These are phyloP conservation scores for Aspergillus puulaauensis DNA, from an alignment of 2,329 filamentous ascomycete genomes.

Conservation along the genomic window DNA sequence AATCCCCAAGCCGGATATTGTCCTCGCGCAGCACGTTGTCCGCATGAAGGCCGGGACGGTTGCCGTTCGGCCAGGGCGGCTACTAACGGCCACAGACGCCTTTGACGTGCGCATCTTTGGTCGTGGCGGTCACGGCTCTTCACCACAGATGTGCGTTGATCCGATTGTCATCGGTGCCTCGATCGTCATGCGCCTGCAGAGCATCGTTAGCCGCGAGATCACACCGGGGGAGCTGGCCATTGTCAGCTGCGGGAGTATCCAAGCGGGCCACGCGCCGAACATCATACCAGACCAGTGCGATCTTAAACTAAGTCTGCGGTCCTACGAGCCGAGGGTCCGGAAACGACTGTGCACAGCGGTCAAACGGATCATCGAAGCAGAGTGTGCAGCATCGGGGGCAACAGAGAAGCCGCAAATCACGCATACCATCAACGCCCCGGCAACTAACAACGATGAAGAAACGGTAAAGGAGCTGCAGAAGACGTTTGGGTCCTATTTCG, in stretches of 20 bases:
- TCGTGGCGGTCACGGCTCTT: conserved; percentile 45
- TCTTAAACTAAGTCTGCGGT: conserved; percentile 45
- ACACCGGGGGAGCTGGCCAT: conserved; percentile 43
- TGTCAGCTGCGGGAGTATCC: conserved; percentile 46
- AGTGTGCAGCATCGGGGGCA: conserved; percentile 52
- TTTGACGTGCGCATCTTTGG: conserved; percentile 42
- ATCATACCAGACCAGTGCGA: conserved; percentile 46
- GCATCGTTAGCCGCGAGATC: conserved; percentile 41
- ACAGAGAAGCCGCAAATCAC: conserved; percentile 44
- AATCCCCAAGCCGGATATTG: conserved; percentile 57
- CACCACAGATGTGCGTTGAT: conserved; percentile 48
- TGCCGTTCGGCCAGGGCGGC: conserved; percentile 30
- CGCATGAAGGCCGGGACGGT: conserved; percentile 37
- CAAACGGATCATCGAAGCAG: conserved; percentile 50
- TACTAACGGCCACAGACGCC: conserved; percentile 38
- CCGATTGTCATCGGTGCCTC: conserved; percentile 47
- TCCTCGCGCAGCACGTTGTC: conserved; percentile 57
- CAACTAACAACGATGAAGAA: conserved; percentile 53
- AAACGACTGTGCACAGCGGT: conserved; percentile 39
- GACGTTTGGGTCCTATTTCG: conserved; percentile 50
- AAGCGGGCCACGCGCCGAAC: conserved; percentile 46
- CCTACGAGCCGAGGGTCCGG: conserved; percentile 30
- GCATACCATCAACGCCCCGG: conserved; percentile 44
- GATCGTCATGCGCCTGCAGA: conserved; percentile 43
- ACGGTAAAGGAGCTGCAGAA: conserved; percentile 45